Conservation (phyloP, 306 rosid genomes). For the Trichosanthes cucumerina region DNA sequence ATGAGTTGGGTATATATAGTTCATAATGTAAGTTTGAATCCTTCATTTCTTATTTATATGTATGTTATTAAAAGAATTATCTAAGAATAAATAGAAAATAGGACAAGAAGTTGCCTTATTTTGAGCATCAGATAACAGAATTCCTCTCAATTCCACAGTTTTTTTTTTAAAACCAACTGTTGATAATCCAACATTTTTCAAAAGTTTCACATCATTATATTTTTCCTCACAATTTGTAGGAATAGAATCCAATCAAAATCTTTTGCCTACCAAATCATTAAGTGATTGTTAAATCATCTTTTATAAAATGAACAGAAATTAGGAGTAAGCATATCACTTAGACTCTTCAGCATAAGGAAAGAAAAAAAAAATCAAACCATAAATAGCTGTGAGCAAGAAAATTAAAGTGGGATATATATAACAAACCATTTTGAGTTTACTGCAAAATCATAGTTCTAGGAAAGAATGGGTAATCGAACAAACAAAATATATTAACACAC, state of each 20-base stretch:
- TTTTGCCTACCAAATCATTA: no score
- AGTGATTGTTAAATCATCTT: no score
- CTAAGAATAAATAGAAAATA: background rate
- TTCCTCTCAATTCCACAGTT: background rate
- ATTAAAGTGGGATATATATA: no score
- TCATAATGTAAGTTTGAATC: background rate
- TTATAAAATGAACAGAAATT: no score
- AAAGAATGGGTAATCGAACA: background rate
- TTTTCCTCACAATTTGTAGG: background rate
- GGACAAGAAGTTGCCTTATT: background rate
- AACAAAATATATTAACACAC: background rate
- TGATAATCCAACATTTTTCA: background rate
- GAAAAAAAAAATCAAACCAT: no score
- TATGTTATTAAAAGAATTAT: background rate
- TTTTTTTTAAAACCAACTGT: background rate
- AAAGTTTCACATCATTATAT: background rate
- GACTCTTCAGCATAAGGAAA: background rate
- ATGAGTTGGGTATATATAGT: background rate
- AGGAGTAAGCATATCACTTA: no score
- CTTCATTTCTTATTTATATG: background rate
- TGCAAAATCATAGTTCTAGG: background rate
- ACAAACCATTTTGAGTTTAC: background rate
- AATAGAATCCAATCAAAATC: background rate
- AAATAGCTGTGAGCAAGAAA: background rate
- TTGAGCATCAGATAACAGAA: background rate